Base-by-base conservation (phyloP, 768 basidiomycete genomes). In the Sarcodon sp. region DNA sequence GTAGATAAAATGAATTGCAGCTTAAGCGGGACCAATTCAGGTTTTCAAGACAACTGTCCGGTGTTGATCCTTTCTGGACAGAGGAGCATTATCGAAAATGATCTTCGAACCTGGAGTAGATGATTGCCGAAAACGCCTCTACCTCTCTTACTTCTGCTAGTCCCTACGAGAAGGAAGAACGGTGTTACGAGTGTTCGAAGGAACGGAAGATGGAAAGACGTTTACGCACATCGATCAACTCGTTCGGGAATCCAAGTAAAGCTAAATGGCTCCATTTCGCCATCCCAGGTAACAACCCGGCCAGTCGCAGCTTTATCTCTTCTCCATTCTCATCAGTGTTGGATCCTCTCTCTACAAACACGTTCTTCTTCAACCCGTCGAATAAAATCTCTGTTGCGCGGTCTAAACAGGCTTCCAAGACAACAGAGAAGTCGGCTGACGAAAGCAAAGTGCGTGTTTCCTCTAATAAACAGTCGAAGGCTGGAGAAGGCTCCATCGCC, bases 241-340 rank as follows among this genome's bases (percentile, higher is more conserved):
- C 87, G 59, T 87, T 89, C 34, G 86, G 87, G 47, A 82, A 59
- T 13, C 75, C 75, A 52, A 77, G 72, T 54, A 90, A 60, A 35
- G 80, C 80, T 50, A 78, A 50, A 53, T 76, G 76, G 56, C 80
- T 82, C 88, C 90, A 91, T 49, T 78, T 68, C 47, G 84, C 79
- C 37, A 96, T 65, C 1, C 77, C 83, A 4, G 91, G 92, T 31
- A 97, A 64, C 54, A 94, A 64, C 5, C 81, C 79, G 11, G 89
- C 93, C 11, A 96, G 62, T 43, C 86, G 68, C 45, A 87, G 75
- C 54, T 74, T 71, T 44, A 70, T 60, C 31, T 73, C 73, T 39
- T 70, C 61, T 13, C 37, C 68, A 16, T 50, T 62, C 15, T 51
- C 47, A 4, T 57, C 55, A 1, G 53, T 51, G 27, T 50, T 38